phyloP scores from a whole-genome alignment of 768 basidiomycete species.

The Russula sp. region DNA sequence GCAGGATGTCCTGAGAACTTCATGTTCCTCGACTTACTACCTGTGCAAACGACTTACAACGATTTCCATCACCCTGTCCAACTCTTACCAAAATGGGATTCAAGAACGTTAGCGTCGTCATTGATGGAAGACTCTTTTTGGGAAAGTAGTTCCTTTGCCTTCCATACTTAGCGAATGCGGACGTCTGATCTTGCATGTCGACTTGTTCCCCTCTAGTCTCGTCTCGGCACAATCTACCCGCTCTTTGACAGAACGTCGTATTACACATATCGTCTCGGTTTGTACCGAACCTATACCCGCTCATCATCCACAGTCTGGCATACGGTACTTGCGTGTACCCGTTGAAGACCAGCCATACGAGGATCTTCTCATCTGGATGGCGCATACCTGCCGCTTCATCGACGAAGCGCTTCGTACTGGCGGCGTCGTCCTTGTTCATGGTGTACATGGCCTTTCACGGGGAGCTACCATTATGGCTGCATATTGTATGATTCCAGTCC shows the following conservation, averaged over 20 bases:
- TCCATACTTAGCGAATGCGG: not conserved
- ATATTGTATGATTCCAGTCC: constrained; percentile 18
- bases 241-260: constrained; percentile 64
- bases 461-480: constrained; percentile 32
- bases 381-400: constrained; percentile 30
- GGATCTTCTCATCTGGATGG: constrained; percentile 32
- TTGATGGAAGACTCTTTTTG: constrained; percentile 63
- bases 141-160: constrained; percentile 61
- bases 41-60: constrained; percentile 3
- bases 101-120: constrained; percentile 52
- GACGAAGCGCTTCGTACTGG: constrained; percentile 30
- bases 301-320: constrained; percentile 64
- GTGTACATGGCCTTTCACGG: constrained; percentile 30
- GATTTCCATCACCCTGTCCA: not conserved
- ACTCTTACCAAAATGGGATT: constrained; percentile 30
- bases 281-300: constrained; percentile 66
- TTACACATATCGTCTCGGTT: constrained; percentile 73
- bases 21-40: not conserved
- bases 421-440: constrained; percentile 31
- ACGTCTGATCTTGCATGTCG: not conserved
- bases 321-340: constrained; percentile 61
- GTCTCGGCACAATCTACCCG: constrained; percentile 66
- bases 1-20: not conserved
- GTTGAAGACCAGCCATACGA: constrained; percentile 29
- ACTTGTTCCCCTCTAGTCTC: constrained; percentile 42